Percentiles rank a stretch among this genome's conserved stretches.
phyloP scores from a whole-genome alignment of 495 filamentous ascomycete species.

The Talaromyces thailandensis region DNA sequence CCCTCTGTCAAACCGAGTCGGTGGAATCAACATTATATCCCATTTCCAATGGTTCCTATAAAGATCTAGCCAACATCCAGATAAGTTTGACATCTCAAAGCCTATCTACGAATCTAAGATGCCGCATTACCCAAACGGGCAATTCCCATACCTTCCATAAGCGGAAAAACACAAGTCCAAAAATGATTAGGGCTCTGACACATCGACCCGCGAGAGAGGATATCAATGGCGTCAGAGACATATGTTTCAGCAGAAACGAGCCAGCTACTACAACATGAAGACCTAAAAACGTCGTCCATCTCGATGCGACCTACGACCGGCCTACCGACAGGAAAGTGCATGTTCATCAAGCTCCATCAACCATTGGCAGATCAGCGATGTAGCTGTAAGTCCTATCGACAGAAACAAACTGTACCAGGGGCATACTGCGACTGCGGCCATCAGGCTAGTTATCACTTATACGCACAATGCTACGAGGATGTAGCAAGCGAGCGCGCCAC shows the following conservation, averaged over 20 bases:
- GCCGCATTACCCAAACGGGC: neutral
- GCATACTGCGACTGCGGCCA: neutral
- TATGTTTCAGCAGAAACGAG: neutral
- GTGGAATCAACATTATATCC: neutral
- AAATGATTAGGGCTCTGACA: neutral
- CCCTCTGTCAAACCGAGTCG: neutral
- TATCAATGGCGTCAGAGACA: neutral
- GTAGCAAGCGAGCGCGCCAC: neutral
- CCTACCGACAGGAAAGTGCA: neutral
- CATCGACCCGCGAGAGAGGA: neutral
- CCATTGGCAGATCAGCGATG: neutral
- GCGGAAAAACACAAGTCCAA: neutral
- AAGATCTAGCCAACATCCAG: neutral
- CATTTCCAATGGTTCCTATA: neutral
- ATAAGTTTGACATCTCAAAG: neutral
- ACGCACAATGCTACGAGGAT: neutral
- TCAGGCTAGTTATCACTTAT: neutral
- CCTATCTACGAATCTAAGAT: neutral
- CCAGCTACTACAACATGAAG: neutral
- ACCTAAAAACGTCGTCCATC: neutral
- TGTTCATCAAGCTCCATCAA: neutral
- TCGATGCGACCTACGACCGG: neutral
- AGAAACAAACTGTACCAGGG: neutral
- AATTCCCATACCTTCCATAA: neutral
- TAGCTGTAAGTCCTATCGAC: neutral